phyloP scores from a whole-genome alignment of 352 stramenopile genomes.

The Pythium diclinum region DNA sequence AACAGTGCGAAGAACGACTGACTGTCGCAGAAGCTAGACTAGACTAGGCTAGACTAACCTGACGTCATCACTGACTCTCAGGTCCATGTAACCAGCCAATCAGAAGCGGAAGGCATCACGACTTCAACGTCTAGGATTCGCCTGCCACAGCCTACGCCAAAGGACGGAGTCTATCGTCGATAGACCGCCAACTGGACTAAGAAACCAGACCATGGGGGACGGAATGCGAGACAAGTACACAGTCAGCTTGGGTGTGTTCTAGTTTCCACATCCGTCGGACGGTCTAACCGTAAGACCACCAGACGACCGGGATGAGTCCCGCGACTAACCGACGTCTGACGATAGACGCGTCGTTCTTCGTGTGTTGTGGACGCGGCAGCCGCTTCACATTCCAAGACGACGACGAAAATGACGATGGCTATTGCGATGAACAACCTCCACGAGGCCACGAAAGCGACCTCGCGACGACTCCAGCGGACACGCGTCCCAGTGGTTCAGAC shows the following conservation, averaged over 20 bases:
- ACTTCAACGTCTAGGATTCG: too few species aligned
- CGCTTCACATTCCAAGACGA: background rate
- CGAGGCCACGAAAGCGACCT: background rate
- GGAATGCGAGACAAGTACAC: too few species aligned
- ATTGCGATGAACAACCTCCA: too few species aligned
- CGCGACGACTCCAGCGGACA: background rate
- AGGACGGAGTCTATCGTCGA: too few species aligned
- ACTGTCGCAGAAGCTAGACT: slow-evolving; percentile 1
- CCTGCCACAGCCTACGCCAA: too few species aligned
- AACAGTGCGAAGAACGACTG: background rate
- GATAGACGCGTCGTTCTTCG: slow-evolving; percentile 3
- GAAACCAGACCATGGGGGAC: too few species aligned
- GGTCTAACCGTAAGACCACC: too few species aligned
- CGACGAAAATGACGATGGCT: background rate
- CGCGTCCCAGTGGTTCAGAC: background rate
- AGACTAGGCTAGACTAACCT: background rate
- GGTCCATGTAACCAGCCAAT: background rate
- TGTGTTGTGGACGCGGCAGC: background rate
- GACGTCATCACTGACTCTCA: background rate
- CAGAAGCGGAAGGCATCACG: too few species aligned
- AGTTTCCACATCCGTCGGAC: too few species aligned
- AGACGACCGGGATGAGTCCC: background rate
- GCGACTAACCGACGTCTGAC: background rate
- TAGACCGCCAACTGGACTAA: too few species aligned
- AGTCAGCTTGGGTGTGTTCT: too few species aligned